Conservation (phyloP, 768 basidiomycete genomes). For the Lentinula sp. region DNA sequence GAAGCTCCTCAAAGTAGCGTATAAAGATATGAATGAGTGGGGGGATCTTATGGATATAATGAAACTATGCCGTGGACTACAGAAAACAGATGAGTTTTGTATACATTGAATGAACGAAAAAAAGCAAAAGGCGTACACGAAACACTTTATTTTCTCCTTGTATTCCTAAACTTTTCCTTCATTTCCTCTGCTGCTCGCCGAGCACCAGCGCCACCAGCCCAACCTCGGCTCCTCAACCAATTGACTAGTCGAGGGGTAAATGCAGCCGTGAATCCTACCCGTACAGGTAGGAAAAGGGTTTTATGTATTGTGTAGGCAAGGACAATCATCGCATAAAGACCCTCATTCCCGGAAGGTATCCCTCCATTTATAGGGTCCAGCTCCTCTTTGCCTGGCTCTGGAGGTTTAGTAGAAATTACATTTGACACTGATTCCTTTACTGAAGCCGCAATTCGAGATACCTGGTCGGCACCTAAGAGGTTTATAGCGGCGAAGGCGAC, state of each 20-base stretch:
- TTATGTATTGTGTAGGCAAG: constrained; percentile 97
- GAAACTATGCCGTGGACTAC: constrained; percentile 1
- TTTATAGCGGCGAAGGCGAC: constrained; percentile 83
- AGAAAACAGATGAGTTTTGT: background rate
- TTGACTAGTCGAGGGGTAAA: constrained; percentile 81
- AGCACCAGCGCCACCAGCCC: constrained; percentile 72
- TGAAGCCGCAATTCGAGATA: constrained; percentile 57
- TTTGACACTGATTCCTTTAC: constrained; percentile 43
- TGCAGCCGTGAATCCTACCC: constrained; percentile 84
- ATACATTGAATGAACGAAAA: background rate
- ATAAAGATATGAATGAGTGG: constrained; percentile 4
- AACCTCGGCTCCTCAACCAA: constrained; percentile 77
- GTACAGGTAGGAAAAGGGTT: constrained; percentile 81
- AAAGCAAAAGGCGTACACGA: background rate
- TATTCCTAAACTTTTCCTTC: constrained; percentile 36
- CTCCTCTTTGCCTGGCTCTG: constrained; percentile 66
- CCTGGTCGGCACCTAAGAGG: constrained; percentile 86
- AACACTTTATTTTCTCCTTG: constrained; percentile 19
- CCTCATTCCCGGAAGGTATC: constrained; percentile 47
- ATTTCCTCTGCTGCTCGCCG: constrained; percentile 53
- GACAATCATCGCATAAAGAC: constrained; percentile 87
- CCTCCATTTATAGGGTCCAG: constrained; percentile 35
- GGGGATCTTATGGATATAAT: background rate
- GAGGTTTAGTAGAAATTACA: constrained; percentile 44
- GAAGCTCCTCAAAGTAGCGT: constrained; percentile 9